Conservation (phyloP, 352 stramenopile species). For the Pythium plurisporium region DNA sequence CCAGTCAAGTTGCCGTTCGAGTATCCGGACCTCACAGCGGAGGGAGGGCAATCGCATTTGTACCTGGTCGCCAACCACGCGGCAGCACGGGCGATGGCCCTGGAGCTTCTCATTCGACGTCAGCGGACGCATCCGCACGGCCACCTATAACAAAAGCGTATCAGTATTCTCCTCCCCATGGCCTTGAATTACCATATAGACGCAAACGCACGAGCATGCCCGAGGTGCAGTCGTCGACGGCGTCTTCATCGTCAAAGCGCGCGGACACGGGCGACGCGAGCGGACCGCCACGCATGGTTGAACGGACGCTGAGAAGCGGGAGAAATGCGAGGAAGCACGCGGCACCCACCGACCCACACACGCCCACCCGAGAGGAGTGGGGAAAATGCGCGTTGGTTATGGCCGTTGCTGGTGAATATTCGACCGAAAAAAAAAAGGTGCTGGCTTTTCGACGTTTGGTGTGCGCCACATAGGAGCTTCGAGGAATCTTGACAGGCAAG, state of each 20-base stretch:
- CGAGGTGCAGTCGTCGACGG: slow-evolving; percentile 33
- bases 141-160: slow-evolving; percentile 27
- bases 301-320: too few relatives aligned
- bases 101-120: slow-evolving; percentile 36
- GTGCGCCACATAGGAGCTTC: slow-evolving; percentile 14
- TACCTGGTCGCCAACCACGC: slow-evolving; percentile 53
- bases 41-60: neutral
- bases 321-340: too few relatives aligned
- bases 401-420: too few relatives aligned
- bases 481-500: neutral
- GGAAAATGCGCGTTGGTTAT: too few relatives aligned
- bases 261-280: slow-evolving; percentile 5
- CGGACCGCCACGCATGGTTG: slow-evolving; percentile 1
- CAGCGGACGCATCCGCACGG: slow-evolving; percentile 45
- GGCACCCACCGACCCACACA: too few relatives aligned
- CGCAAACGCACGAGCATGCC: slow-evolving; percentile 32
- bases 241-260: slow-evolving; percentile 27
- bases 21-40: too few relatives aligned
- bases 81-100: slow-evolving; percentile 49
- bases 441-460: slow-evolving; percentile 24
- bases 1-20: neutral
- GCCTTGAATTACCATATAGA: neutral
- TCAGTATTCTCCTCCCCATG: neutral
- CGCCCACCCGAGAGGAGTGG: too few relatives aligned
- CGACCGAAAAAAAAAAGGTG: slow-evolving; percentile 4